phyloP scores from a whole-genome alignment of 805 yeast genomes.

The Clavispora santaluciae region DNA sequence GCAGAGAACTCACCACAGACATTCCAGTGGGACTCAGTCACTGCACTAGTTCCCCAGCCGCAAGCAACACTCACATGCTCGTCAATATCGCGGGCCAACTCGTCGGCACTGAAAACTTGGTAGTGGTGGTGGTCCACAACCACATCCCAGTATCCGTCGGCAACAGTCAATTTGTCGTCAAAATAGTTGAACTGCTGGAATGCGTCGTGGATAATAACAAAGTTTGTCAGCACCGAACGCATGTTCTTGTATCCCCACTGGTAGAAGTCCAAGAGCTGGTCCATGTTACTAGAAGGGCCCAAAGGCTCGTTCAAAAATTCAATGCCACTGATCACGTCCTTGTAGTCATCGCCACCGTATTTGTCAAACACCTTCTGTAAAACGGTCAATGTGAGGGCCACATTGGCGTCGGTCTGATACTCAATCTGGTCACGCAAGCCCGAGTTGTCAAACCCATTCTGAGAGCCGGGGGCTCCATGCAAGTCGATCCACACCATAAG shows the following conservation, averaged over 20 bases:
- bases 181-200: constrained; percentile 55
- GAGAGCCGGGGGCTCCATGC: constrained; percentile 97
- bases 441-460: constrained; percentile 93
- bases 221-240: constrained; percentile 49
- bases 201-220: constrained; percentile 78
- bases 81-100: constrained; percentile 54
- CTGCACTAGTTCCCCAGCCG: constrained; percentile 14
- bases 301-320: constrained; percentile 89
- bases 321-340: constrained; percentile 75
- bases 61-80: constrained; percentile 45
- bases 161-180: constrained; percentile 47
- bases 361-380: constrained; percentile 51
- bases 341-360: constrained; percentile 58
- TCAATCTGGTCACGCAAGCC: constrained; percentile 61
- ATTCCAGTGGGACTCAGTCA: constrained; percentile 15
- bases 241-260: constrained; percentile 58
- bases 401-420: constrained; percentile 13
- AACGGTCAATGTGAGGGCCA: constrained; percentile 46
- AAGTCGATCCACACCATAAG: constrained; percentile 85
- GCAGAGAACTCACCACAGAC: constrained; percentile 26
- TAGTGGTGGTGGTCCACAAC: constrained; percentile 87
- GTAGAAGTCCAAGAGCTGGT: constrained; percentile 55
- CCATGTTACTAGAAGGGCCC: constrained; percentile 62
- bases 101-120: constrained; percentile 70
- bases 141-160: constrained; percentile 51